Base-by-base conservation (phyloP, 2,329 filamentous ascomycete species). In the Metarhizium rileyi region DNA sequence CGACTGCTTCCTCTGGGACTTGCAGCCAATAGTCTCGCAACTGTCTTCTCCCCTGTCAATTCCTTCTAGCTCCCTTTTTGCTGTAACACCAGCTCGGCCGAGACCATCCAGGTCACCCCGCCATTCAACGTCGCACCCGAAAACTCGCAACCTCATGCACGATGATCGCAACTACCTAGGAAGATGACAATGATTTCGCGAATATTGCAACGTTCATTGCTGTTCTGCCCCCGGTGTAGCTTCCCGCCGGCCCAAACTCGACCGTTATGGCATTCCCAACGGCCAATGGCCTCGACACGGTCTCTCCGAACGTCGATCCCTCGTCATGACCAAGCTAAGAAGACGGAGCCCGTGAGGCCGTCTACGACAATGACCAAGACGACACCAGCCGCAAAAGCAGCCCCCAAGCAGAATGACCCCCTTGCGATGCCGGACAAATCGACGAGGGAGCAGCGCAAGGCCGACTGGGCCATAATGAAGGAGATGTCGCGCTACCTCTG, bases 401-500 rank as follows among this genome's bases (percentile, higher is more conserved):
- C 54, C 5, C 43, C 57, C 25, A 52, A 57, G 20, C 55, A 57
- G 12, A 57, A 56, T 53, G 65, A 68, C 45, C 63, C 65, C 44
- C 63, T 69, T 42, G 61, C 61, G 27, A 42, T 51, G 9, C 56
- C 57, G 27, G 67, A 70, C 20, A 70, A 70, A 58, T 82, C 81
- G 46, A 84, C 82, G 20, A 83, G 90, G 59, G 88, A 96, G 69
- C 94, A 98, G 75, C 82, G 93, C 59, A 94, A 90, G 70, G 91
- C 90, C 8, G 93, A 98, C 63, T 96, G 91, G 91, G 90, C 90
- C 44, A 98, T 98, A 57, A 93, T 98, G 76, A 94, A 87, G 70
- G 91, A 98, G 66, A 97, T 98, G 91, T 84, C 86, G 52, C 84
- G 84, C 54, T 98, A 98, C 67, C 73, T 98, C 22, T 98, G 93